Conservation (phyloP, 1,139 yeast genomes). For the Yamadazyma songkhlaensis region DNA sequence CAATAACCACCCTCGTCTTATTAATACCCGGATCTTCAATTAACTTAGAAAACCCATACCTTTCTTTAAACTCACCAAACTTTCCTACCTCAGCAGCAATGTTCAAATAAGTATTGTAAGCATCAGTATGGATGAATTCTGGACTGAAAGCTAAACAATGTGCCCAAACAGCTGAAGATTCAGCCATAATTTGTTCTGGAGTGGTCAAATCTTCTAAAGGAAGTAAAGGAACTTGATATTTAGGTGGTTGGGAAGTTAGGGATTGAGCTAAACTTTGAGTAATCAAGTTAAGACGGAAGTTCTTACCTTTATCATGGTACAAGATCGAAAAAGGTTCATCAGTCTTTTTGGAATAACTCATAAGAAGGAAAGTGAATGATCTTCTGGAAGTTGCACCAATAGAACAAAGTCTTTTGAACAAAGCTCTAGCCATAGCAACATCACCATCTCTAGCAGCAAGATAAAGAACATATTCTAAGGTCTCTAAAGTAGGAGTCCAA, state of each 20-base stretch:
- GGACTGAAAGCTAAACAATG: conserved; percentile 46
- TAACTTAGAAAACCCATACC: conserved; percentile 30
- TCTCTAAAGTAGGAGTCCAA: conserved; percentile 47
- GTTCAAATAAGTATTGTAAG: conserved; percentile 52
- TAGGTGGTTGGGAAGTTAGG: not conserved
- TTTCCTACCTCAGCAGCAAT: conserved; percentile 49
- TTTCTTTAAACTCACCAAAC: conserved; percentile 47
- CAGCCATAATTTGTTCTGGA: conserved; percentile 54
- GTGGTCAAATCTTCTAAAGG: conserved; percentile 50
- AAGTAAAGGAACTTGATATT: conserved; percentile 54
- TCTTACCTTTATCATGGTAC: conserved; percentile 44
- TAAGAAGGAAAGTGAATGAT: conserved; percentile 52
- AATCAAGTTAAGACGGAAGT: conserved; percentile 46
- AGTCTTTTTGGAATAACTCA: conserved; percentile 49
- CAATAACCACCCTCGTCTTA: conserved; percentile 9
- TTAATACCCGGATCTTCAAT: conserved; percentile 21
- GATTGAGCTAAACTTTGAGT: conserved; percentile 14
- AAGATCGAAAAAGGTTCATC: conserved; percentile 36
- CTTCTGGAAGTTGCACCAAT: conserved; percentile 35
- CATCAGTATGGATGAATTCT: conserved; percentile 36
- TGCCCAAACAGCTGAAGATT: conserved; percentile 76
- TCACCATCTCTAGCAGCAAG: conserved; percentile 81
- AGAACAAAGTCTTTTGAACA: conserved; percentile 55
- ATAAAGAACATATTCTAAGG: conserved; percentile 68
- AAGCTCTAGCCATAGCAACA: conserved; percentile 66